A percentile compares a stretch with the other conserved stretches of the same genome.
phyloP scores from a whole-genome alignment of 306 rosid genomes.

The Citrullus colocynthis region DNA sequence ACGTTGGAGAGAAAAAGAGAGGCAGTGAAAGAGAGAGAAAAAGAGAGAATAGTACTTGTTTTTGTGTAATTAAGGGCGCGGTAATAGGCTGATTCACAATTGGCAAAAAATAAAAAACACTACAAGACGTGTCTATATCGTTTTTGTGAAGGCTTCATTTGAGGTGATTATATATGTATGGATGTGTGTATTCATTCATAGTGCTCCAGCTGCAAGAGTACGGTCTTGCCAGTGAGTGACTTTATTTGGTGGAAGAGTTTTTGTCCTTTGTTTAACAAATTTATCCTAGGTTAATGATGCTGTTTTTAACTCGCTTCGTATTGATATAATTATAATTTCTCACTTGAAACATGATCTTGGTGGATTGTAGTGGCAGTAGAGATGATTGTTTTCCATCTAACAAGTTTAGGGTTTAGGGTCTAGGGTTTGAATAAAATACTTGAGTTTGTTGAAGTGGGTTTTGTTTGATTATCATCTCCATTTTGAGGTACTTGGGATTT shows the following conservation, averaged over 20 bases:
- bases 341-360: not conserved
- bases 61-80: slow-evolving; percentile 7
- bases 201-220: slow-evolving; percentile 50
- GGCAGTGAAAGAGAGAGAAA: not conserved
- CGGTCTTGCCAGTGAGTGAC: slow-evolving; percentile 33
- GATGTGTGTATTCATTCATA: not conserved
- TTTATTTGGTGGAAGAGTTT: slow-evolving; percentile 42
- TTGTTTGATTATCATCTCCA: not conserved
- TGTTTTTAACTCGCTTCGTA: not conserved
- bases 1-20: slow-evolving; percentile 24
- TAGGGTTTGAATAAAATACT: too few species aligned
- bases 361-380: not conserved
- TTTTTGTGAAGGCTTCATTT: not conserved
- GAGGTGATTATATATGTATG: not conserved
- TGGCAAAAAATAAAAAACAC: not conserved
- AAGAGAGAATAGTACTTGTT: not conserved
- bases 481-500: not conserved
- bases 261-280: slow-evolving; percentile 19
- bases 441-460: slow-evolving; percentile 1
- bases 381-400: too few species aligned
- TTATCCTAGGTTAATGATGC: slow-evolving; percentile 36
- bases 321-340: not conserved
- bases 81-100: not conserved
- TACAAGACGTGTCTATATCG: not conserved
- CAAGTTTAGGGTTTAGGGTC: too few species aligned